phyloP scores from a whole-genome alignment of 352 stramenopile genomes.

The Aphanomyces invadans region DNA sequence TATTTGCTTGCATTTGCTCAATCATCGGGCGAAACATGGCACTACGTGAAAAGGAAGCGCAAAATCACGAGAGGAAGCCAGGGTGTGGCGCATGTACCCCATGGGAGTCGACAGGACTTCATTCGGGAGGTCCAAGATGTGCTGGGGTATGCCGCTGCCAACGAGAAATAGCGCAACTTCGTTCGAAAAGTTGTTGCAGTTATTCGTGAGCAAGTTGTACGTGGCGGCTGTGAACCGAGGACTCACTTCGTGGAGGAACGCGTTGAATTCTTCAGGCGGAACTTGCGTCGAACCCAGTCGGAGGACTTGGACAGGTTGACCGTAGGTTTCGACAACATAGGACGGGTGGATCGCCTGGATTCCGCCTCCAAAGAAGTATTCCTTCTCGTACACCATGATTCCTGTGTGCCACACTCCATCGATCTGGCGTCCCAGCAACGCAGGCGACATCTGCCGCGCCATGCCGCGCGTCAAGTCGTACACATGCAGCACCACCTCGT shows the following conservation, averaged over 20 bases:
- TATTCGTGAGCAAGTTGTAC: slow-evolving; percentile 92
- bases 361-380: slow-evolving; percentile 94
- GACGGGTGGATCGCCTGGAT: slow-evolving; percentile 76
- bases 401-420: slow-evolving; percentile 92
- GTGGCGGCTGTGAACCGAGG: slow-evolving; percentile 80
- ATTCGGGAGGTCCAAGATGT: slow-evolving; percentile 86
- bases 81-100: slow-evolving; percentile 43
- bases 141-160: slow-evolving; percentile 76
- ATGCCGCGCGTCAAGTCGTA: slow-evolving; percentile 95
- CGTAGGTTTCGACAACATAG: slow-evolving; percentile 64
- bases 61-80: not conserved
- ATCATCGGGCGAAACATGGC: slow-evolving; percentile 75
- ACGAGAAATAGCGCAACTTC: slow-evolving; percentile 86
- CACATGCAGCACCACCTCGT: slow-evolving; percentile 80
- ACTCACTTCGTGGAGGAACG: slow-evolving; percentile 68
- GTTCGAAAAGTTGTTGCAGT: slow-evolving; percentile 97
- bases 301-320: slow-evolving; percentile 72
- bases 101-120: slow-evolving; percentile 85
- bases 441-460: slow-evolving; percentile 76
- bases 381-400: slow-evolving; percentile 63
- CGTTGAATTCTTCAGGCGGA: slow-evolving; percentile 68
- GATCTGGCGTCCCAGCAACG: slow-evolving; percentile 88
- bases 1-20: slow-evolving; percentile 77
- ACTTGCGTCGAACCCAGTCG: slow-evolving; percentile 70
- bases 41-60: too few species aligned